Base-by-base conservation (phyloP, 495 filamentous ascomycete species). In the Trichoderma orchidacearum region DNA sequence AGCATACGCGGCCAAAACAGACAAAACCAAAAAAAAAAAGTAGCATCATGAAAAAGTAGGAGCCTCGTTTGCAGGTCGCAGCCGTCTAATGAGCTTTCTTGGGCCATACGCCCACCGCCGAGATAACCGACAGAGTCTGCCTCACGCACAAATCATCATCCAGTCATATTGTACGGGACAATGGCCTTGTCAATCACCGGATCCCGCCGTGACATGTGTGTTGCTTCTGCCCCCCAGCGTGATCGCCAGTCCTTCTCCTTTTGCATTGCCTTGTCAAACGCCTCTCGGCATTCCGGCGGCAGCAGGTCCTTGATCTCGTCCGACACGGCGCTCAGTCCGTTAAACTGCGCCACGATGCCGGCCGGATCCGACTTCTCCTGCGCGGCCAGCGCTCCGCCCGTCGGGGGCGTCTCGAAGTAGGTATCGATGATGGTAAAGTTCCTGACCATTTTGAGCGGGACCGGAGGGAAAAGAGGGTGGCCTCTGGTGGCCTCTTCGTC, bases 351-450 rank as follows among this genome's bases (percentile, higher is more conserved):
- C 62, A 63, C 72, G 72, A 72, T 70, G 48, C 69, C 68, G 3
- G 62, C 55, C 18, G 58, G 58, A 15, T 58, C 56, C 17, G 58
- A 62, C 11, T 69, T 64, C n/a, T 73, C 62, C 48, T 78, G 72
- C n/a, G 72, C 67, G 13, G 68, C 65, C 3, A 63, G 59, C 9
- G 72, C 60, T 23, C 76, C 59, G 54, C 72, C 66, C 2, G 63
- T 59, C 0, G 69, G 62, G 1, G 89, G 83, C 7, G 77, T 73
- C 62, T 83, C 80, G 63, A 80, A 82, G 63, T 81, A 69, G 9
- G 83, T 83, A 62, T 96, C 90, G 18, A 83, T 71, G 58, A 95
- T 77, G 55, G 85, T 74, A 70, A 86, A 92, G 63, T 89, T 90
- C 53, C 84, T 80, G 12, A 84, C 76, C 52, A 89, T 75, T 57